Base-by-base conservation (phyloP, 1,139 yeast genomes). In the Arxiozyma heterogenica region DNA sequence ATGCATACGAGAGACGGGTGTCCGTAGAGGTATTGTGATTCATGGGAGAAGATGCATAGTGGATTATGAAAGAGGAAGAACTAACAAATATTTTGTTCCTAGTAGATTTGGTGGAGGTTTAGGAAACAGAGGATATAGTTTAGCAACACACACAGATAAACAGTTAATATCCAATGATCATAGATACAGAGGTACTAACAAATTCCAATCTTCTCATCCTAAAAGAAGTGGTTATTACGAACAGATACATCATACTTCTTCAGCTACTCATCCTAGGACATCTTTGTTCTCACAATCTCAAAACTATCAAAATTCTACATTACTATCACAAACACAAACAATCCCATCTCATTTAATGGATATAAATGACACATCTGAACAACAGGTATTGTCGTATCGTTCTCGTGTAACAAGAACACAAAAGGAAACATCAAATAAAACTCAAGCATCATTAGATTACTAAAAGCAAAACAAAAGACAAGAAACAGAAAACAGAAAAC, bases 11-110 rank as follows among this genome's bases (percentile, higher is more conserved):
- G 58, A 76, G 75, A 56, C 68, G 55, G 58, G 68, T 15, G 62
- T 64, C 12, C 65, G 62, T 51, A 55, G 65, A 41, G 81, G 88
- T 0, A 67, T 80, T 27, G 79, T 67, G 17, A 67, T 83, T 21
- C 73, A 75, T 41, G 80, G 76, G 8, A 72, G 90, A 47, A 73
- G 77, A 6, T 75, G 86, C 4, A 69, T 89, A 23, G 89, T 86
- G 0, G 98, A 93, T 67, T 82, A 84, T 34, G 98, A 90, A 65
- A 73, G 97, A 54, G 95, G 95, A 1, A 72, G 97, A 41, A 72
- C 86, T 0, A 81, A 82, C 17, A 78, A 86, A 56, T 78, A 77
- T 58, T 93, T 96, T 95, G 79, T 78, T 57, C 98, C 98, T 0
- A 71, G 91, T 65, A 67, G 86, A 55, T 70, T 86, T 1, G 91